Evolutionary conservation across 495 filamentous ascomycete genomes (phyloP), one percentile per base, ranked within the genome.

Genomic region (Penicillium argentinense): DNA sequence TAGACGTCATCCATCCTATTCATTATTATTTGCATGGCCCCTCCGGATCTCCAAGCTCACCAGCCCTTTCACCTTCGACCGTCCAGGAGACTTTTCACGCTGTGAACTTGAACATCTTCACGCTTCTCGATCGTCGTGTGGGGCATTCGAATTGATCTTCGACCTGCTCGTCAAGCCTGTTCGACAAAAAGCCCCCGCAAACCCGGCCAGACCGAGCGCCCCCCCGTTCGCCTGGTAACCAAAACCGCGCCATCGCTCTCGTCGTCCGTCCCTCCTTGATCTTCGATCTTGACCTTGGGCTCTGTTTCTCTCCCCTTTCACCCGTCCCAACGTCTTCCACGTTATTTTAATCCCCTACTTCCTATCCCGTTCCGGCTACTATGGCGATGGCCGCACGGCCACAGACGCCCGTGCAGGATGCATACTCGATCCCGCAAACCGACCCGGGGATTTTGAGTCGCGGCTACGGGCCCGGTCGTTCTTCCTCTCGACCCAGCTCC

Each of bases 341-440:
- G 11, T 18, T 27, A 27, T 11, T 30, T 14, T 18, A 32, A 28
- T 32, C 46, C 37, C 39, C 48, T 12, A 33, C 39, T 23, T 52
- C 54, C 33, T 40, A 32, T 37, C 49, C 45, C 57, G 51, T 57
- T 55, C 45, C 51, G 30, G 41, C 44, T 50, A 55, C 42, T 49
- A 73, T 74, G 71, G 68, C 70, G 22, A 73, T 59, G 62, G 61
- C 67, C 56, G 57, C 63, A 40, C 67, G 67, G 57, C 70, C 71
- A 44, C 71, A 69, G 56, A 73, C 71, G 39, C 71, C 66, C 40
- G 53, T 66, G 49, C 71, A 74, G 53, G 73, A 74, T 45, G 53
- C 59, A 44, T 71, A 74, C 53, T 43, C 60, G 32, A 47, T 64
- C 29, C 56, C 69, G 43, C 54, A 63, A 9, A 52, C 59, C 25